These are phyloP conservation scores for Macrolepiota fuliginosa DNA, from an alignment of 768 basidiomycete species.

Conservation along the genomic window DNA sequence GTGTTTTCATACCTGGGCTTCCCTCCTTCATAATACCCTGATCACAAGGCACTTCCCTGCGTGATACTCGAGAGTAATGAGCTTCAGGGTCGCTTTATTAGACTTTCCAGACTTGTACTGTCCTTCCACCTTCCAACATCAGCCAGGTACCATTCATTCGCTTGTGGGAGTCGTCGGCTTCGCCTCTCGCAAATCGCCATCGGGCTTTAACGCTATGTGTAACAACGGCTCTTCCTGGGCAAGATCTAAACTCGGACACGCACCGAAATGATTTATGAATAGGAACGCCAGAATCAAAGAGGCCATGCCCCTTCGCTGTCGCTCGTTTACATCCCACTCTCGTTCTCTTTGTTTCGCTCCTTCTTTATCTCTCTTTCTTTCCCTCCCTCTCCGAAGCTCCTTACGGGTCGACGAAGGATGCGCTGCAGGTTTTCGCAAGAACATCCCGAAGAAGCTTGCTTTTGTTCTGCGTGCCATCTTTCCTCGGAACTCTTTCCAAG, in stretches of 20 bases:
- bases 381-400: not conserved
- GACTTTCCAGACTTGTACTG: constrained; percentile 13
- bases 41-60: constrained; percentile 7
- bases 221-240: constrained; percentile 7
- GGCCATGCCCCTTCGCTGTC: constrained; percentile 13
- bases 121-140: constrained; percentile 3
- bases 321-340: constrained; percentile 11
- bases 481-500: constrained; percentile 14
- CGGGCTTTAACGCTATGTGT: constrained; percentile 7
- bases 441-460: constrained; percentile 9
- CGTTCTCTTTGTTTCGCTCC: constrained; percentile 3
- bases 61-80: constrained; percentile 8
- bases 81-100: constrained; percentile 10
- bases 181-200: constrained; percentile 3
- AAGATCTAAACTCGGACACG: constrained; percentile 10
- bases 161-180: constrained; percentile 11
- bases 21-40: constrained; percentile 4
- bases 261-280: constrained; percentile 15
- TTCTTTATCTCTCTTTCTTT: not conserved
- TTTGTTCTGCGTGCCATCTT: constrained; percentile 12
- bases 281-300: constrained; percentile 10
- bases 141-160: constrained; percentile 12
- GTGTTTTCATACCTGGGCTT: not conserved
- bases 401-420: constrained; percentile 1
- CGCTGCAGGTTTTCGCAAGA: constrained; percentile 9